A percentile compares a stretch with the other conserved stretches of the same genome.
Evolutionary conservation across 1,139 yeast species (phyloP).

Genomic region (Blastobotrys proliferans): DNA sequence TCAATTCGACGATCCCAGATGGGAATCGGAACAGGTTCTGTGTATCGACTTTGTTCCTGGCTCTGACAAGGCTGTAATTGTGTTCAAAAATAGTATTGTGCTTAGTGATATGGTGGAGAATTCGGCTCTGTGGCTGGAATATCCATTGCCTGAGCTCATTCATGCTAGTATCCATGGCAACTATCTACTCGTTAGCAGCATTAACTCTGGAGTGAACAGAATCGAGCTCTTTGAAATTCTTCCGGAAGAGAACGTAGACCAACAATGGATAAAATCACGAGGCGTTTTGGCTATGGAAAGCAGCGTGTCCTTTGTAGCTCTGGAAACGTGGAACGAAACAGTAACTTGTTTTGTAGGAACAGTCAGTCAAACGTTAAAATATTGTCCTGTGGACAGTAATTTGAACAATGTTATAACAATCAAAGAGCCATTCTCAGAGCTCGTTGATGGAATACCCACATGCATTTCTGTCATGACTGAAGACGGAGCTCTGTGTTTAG

Average conservation of each 20-base stretch:
- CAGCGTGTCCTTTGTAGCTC: conserved; percentile 2
- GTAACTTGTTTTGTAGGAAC: conserved; percentile 34
- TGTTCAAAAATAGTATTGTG: not conserved
- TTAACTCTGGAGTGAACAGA: not conserved
- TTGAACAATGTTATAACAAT: not conserved
- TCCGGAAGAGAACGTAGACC: not conserved
- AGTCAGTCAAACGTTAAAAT: conserved; percentile 5
- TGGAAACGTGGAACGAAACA: not conserved
- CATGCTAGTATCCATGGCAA: not conserved
- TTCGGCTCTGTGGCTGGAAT: not conserved
- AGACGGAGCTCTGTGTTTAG: conserved; percentile 15
- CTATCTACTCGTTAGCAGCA: not conserved
- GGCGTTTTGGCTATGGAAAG: not conserved
- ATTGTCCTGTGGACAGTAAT: not conserved
- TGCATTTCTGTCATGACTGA: not conserved
- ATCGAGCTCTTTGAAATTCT: not conserved
- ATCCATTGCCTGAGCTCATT: not conserved
- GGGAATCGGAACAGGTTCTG: not conserved
- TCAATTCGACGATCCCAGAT: not conserved
- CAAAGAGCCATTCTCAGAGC: not conserved
- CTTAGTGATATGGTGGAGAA: conserved; percentile 5
- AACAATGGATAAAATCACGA: not conserved
- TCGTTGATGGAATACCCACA: conserved; percentile 19
- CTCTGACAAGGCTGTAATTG: conserved; percentile 1
- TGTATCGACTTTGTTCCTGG: not conserved